A percentile compares a stretch with the other conserved stretches of the same genome.
Conservation (phyloP, 2,329 filamentous ascomycete genomes). For the Rosellinia necatrix region DNA sequence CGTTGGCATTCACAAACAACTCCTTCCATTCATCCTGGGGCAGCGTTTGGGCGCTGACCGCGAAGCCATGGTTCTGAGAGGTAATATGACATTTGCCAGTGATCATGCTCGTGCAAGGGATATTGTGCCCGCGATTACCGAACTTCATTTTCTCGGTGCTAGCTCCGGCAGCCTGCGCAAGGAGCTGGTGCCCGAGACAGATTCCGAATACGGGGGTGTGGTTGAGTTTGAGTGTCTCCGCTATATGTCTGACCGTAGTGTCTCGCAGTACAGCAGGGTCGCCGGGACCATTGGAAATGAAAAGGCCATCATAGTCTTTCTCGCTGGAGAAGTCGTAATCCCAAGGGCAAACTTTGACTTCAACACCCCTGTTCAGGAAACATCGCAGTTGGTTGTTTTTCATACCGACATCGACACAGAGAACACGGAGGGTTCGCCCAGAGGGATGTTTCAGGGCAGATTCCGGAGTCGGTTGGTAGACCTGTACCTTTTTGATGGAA, state of each 20-base stretch:
- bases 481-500: constrained; percentile 82
- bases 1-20: constrained; percentile 97
- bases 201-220: constrained; percentile 93
- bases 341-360: constrained; percentile 95
- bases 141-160: constrained; percentile 97
- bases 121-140: constrained; percentile 97
- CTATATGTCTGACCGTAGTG: constrained; percentile 76
- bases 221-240: constrained; percentile 75
- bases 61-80: constrained; percentile 97
- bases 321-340: constrained; percentile 87
- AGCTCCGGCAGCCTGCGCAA: constrained; percentile 86
- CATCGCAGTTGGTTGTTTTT: constrained; percentile 98
- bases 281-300: constrained; percentile 96
- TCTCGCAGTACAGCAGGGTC: constrained; percentile 84
- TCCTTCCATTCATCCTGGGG: constrained; percentile 79
- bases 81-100: constrained; percentile 98
- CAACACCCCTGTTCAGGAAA: constrained; percentile 86
- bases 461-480: constrained; percentile 77
- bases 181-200: constrained; percentile 91
- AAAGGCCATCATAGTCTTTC: constrained; percentile 91
- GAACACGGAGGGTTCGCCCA: constrained; percentile 81
- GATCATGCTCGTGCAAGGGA: constrained; percentile 93
- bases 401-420: constrained; percentile 95
- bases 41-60: constrained; percentile 80
- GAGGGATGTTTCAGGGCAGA: constrained; percentile 83